phyloP scores from a whole-genome alignment of 2,329 filamentous ascomycete species.

The Ceratocystis destructans region DNA sequence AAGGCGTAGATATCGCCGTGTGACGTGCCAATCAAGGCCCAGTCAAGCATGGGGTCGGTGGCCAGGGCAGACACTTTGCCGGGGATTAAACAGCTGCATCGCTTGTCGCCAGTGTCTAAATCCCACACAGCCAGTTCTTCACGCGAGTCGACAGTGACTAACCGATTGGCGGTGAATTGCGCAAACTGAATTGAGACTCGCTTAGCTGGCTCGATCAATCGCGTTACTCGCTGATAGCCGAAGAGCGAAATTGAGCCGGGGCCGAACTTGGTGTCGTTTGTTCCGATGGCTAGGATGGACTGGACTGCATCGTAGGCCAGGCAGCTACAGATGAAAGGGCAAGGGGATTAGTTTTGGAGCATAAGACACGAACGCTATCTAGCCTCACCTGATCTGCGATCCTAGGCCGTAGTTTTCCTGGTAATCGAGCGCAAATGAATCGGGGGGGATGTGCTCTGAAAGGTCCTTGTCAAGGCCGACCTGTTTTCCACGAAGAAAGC shows the following conservation, averaged over 20 bases:
- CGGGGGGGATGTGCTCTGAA: slow-evolving; percentile 63
- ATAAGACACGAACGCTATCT: not conserved
- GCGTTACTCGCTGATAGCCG: slow-evolving; percentile 67
- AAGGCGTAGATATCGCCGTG: slow-evolving; percentile 83
- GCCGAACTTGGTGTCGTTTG: slow-evolving; percentile 73
- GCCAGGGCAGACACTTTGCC: slow-evolving; percentile 60
- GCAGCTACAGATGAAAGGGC: slow-evolving; percentile 45
- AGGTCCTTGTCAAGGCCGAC: slow-evolving; percentile 84
- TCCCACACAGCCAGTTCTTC: slow-evolving; percentile 80
- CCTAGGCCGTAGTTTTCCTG: slow-evolving; percentile 72
- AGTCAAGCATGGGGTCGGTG: slow-evolving; percentile 84
- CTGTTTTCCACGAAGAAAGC: slow-evolving; percentile 84
- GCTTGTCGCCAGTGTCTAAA: slow-evolving; percentile 51
- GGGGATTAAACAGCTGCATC: slow-evolving; percentile 60
- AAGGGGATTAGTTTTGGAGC: slow-evolving; percentile 9
- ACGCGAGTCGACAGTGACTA: slow-evolving; percentile 71
- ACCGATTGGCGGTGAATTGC: slow-evolving; percentile 74
- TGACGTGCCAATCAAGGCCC: slow-evolving; percentile 72
- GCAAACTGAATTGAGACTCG: slow-evolving; percentile 62
- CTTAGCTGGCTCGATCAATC: slow-evolving; percentile 55
- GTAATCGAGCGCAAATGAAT: slow-evolving; percentile 72
- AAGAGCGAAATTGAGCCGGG: slow-evolving; percentile 80
- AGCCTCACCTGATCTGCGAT: slow-evolving; percentile 50
- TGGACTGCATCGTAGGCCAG: slow-evolving; percentile 89
- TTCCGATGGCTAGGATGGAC: slow-evolving; percentile 83